Base-by-base conservation (phyloP, 2,329 filamentous ascomycete species). In the Fusarium tjaetaba region DNA sequence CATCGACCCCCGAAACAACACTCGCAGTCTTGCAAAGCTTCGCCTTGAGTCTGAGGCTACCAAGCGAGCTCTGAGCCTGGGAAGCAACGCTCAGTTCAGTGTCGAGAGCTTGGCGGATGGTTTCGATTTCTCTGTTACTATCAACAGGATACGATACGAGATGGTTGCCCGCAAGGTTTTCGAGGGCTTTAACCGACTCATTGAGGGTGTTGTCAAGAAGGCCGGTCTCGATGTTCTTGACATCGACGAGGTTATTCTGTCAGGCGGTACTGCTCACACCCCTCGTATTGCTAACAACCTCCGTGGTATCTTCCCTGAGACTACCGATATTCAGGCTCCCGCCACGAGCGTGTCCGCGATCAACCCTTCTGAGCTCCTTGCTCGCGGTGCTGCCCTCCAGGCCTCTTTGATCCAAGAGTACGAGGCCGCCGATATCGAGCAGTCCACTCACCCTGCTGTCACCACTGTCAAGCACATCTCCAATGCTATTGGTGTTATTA, bases 121-220 rank as follows among this genome's bases (percentile, higher is more conserved):
- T 70, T 89, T 95, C 77, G 96, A 99, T 85, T 99, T 96, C 85
- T 91, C 93, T 76, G 91, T 93, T 72, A 97, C 94, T 73, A 92
- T 99, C 84, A 99, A 98, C 90, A 89, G 96, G 78, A 89, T 96
- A 77, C 92, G 96, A 77, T 99, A 96, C 84, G 96, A 99, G 85
- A 92, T 96, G 75, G 88, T 98, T 65, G 93, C 90, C 61, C 90
- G 91, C 82, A 96, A 97, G 87, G 90, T 96, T 65, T 96, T 98
- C 78, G 91, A 92, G 74, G 93, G 94, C 74, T 95, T 99, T 86
- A 95, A 92, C 82, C 90, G 93, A 74, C 87, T 98, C 65, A 92
- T 98, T 65, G 91, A 95, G 83, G 89, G 93, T 75, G 95, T 91
- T 61, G 89, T 99, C 74, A 93, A 95, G 87, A 98, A 98, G 89